phyloP scores from a whole-genome alignment of 208 protist species.

The Acanthamoeba lenticulata region DNA sequence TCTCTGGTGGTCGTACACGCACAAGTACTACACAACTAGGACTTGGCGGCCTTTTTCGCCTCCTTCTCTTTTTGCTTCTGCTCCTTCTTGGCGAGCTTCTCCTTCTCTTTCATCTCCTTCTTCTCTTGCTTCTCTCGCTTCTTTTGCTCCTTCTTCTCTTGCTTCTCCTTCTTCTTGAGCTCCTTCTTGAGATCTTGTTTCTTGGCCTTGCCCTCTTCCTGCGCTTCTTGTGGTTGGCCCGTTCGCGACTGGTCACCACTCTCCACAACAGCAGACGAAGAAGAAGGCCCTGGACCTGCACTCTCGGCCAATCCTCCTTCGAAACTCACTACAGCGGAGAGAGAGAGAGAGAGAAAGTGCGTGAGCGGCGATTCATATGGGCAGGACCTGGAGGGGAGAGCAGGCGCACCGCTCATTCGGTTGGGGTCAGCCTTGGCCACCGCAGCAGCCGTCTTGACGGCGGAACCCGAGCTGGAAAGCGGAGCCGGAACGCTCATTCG shows the following conservation, averaged over 20 bases:
- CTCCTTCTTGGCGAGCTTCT: neutral
- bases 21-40: too few species aligned
- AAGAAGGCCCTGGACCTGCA: neutral
- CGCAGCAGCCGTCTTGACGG: neutral
- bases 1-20: too few species aligned
- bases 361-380: too few species aligned
- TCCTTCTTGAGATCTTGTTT: neutral
- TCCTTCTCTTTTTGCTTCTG: neutral
- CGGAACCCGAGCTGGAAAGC: neutral
- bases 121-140: conserved; percentile 1
- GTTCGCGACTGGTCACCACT: neutral
- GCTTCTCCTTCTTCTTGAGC: neutral
- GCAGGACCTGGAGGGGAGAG: too few species aligned
- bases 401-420: too few species aligned
- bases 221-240: neutral
- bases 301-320: neutral
- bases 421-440: too few species aligned
- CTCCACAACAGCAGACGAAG: too few species aligned
- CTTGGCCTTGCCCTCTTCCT: neutral
- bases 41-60: neutral
- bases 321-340: neutral
- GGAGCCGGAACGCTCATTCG: neutral
- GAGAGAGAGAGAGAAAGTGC: too few species aligned
- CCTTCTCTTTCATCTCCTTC: neutral
- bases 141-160: neutral